phyloP scores from a whole-genome alignment of 345 rosid genomes.

The Lepidium didymum region DNA sequence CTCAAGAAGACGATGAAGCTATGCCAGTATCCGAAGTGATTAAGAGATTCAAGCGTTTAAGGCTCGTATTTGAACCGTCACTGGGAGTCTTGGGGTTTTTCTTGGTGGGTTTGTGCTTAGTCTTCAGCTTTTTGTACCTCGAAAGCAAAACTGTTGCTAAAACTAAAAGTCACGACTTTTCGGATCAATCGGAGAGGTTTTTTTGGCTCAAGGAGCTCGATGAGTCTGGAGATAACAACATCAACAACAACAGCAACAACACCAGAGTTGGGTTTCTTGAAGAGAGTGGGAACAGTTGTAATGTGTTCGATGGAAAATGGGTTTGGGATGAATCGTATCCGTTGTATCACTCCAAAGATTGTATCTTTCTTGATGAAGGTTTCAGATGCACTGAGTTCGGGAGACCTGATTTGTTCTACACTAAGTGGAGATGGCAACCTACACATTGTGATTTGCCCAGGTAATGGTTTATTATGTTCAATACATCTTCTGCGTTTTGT shows the following conservation, averaged over 20 bases:
- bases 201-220: slow-evolving; percentile 49
- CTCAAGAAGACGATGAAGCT: slow-evolving; percentile 38
- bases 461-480: slow-evolving; percentile 23
- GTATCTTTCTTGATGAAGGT: slow-evolving; percentile 73
- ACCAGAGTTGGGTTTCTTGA: slow-evolving; percentile 48
- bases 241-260: slow-evolving; percentile 9
- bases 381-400: slow-evolving; percentile 89
- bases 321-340: slow-evolving; percentile 94
- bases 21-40: slow-evolving; percentile 32
- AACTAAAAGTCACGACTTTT: slow-evolving; percentile 39
- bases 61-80: slow-evolving; percentile 58
- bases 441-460: slow-evolving; percentile 74
- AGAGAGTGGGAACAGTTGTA: slow-evolving; percentile 49
- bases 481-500: neutral
- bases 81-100: slow-evolving; percentile 62
- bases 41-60: slow-evolving; percentile 57
- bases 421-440: slow-evolving; percentile 99
- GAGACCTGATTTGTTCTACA: slow-evolving; percentile 73
- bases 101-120: slow-evolving; percentile 45
- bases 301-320: slow-evolving; percentile 80
- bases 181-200: slow-evolving; percentile 52
- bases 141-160: slow-evolving; percentile 46
- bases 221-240: slow-evolving; percentile 18
- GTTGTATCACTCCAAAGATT: slow-evolving; percentile 74
- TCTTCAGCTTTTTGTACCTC: slow-evolving; percentile 62